A percentile compares a stretch with the other conserved stretches of the same genome.
These are phyloP conservation scores for Funneliformis caledonium DNA, from an alignment of 371 early-diverging fungal genomes.

Conservation along the genomic window DNA sequence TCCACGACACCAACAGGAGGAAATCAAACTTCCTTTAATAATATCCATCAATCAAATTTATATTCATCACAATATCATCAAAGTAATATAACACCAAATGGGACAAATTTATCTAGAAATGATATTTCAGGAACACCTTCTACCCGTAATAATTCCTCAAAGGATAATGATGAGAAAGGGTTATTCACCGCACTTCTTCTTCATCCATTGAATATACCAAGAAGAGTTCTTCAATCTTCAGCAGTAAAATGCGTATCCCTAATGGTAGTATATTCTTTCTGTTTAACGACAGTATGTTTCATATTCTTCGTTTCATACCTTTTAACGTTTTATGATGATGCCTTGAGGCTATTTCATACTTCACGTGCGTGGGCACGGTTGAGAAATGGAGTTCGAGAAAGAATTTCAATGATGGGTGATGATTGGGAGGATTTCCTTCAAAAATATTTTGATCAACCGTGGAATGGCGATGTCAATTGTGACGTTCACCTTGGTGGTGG, in stretches of 20 bases:
- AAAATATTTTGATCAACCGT: conserved; percentile 37
- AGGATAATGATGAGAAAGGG: neutral
- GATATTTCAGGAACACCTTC: neutral
- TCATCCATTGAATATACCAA: conserved; percentile 14
- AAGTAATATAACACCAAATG: neutral
- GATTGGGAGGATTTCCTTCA: conserved; percentile 38
- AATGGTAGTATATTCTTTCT: conserved; percentile 27
- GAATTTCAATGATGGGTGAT: conserved; percentile 30
- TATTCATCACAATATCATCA: conserved; percentile 5
- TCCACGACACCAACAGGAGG: neutral
- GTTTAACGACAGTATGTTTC: conserved; percentile 25
- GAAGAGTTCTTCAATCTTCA: conserved; percentile 19
- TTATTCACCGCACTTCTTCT: neutral
- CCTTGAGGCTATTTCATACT: conserved; percentile 3
- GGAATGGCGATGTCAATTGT: conserved; percentile 11
- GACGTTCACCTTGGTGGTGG: conserved; percentile 13
- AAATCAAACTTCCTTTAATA: neutral
- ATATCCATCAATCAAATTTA: neutral
- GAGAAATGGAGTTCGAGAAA: conserved; percentile 19
- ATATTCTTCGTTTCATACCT: conserved; percentile 37
- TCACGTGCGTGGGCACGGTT: conserved; percentile 34
- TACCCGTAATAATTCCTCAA: neutral
- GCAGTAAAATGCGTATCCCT: conserved; percentile 17
- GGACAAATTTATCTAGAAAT: neutral
- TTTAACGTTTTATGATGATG: conserved; percentile 36